Evolutionary conservation across 2,329 filamentous ascomycete species (phyloP).

Genomic region (Pleoardoris graminearum): DNA sequence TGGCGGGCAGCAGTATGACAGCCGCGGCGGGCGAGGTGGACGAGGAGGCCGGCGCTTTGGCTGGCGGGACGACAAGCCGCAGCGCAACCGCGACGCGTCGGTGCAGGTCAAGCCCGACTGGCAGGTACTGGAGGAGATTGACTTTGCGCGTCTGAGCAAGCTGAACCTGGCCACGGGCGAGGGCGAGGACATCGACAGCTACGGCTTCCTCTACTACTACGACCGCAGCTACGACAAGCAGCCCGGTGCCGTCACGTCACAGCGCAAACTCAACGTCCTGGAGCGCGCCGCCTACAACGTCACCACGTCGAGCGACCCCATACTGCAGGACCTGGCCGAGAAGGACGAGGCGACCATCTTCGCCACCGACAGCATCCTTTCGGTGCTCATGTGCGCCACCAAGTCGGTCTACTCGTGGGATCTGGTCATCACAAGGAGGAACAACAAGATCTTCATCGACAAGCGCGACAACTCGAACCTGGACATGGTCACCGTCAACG

Average conservation of each 20-base stretch:
- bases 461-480: conserved; percentile 94
- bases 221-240: conserved; percentile 94
- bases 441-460: conserved; percentile 97
- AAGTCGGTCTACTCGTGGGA: conserved; percentile 99
- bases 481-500: conserved; percentile 98
- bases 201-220: conserved; percentile 98
- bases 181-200: conserved; percentile 91
- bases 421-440: conserved; percentile 88
- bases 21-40: conserved; percentile 68
- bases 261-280: conserved; percentile 84
- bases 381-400: conserved; percentile 98
- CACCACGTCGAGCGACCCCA: conserved; percentile 91
- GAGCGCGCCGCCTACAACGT: conserved; percentile 98
- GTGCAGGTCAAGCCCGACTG: conserved; percentile 96
- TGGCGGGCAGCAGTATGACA: conserved; percentile 71
- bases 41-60: conserved; percentile 86
- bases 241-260: conserved; percentile 78
- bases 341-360: conserved; percentile 97
- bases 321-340: conserved; percentile 95
- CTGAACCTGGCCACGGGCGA: conserved; percentile 94
- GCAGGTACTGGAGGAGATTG: conserved; percentile 95
- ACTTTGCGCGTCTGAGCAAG: conserved; percentile 93
- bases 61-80: conserved; percentile 99
- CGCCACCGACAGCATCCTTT: conserved; percentile 93
- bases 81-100: conserved; percentile 92